phyloP scores from a whole-genome alignment of 345 rosid species.

The Lumnitzera racemosa region DNA sequence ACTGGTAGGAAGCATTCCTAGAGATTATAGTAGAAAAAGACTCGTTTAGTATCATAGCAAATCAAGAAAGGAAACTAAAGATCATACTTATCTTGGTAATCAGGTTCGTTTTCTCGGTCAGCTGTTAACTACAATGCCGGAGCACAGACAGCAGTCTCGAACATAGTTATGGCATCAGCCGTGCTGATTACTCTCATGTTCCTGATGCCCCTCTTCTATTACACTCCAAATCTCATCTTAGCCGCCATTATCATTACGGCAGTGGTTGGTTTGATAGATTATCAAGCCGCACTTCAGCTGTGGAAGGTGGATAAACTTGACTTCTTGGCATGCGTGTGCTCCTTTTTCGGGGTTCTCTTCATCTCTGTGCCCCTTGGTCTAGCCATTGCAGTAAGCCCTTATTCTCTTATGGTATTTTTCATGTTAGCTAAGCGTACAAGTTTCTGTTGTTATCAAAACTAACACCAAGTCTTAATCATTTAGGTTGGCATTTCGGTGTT shows the following conservation, averaged over 20 bases:
- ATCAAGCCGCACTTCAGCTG: constrained; percentile 48
- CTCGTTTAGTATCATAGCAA: too few relatives aligned
- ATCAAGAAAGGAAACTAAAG: too few relatives aligned
- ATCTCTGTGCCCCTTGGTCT: constrained; percentile 91
- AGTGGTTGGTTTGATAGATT: constrained; percentile 83
- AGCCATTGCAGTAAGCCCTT: constrained; percentile 65
- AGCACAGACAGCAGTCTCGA: constrained; percentile 76
- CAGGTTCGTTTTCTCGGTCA: constrained; percentile 93
- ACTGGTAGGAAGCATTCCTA: constrained; percentile 39
- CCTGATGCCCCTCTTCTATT: constrained; percentile 88
- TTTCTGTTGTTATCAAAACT: not conserved
- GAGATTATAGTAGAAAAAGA: not conserved
- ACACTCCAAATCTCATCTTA: constrained; percentile 82
- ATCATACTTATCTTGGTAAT: not conserved
- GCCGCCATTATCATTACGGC: constrained; percentile 92
- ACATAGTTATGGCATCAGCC: constrained; percentile 73
- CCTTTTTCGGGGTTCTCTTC: constrained; percentile 93
- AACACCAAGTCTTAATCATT: constrained; percentile 1
- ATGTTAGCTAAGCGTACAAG: not conserved
- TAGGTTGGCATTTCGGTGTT: constrained; percentile 91
- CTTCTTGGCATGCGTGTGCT: constrained; percentile 71
- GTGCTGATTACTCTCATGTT: constrained; percentile 88
- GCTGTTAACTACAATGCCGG: constrained; percentile 95
- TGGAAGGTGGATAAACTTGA: constrained; percentile 98
- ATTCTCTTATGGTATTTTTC: not conserved